phyloP scores from a whole-genome alignment of 768 basidiomycete genomes.

The Suillus clintonianus region DNA sequence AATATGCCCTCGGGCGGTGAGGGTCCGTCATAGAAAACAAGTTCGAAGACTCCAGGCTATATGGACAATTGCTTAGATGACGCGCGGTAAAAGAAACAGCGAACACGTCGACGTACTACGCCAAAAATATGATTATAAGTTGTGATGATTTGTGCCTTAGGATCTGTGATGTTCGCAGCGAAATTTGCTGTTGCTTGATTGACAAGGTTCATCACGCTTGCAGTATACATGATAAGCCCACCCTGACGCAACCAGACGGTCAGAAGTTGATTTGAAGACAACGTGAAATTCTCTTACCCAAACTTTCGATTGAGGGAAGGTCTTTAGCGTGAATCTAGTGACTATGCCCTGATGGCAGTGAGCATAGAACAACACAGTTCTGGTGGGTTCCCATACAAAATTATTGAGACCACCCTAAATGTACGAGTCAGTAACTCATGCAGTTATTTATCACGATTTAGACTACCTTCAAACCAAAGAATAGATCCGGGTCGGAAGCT shows the following conservation, averaged over 20 bases:
- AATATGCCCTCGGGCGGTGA: conserved; percentile 17
- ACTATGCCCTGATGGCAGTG: conserved; percentile 46
- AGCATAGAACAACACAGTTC: conserved; percentile 36
- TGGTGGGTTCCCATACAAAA: conserved; percentile 33
- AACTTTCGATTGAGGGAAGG: conserved; percentile 55
- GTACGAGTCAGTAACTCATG: background rate
- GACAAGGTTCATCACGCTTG: background rate
- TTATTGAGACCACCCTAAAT: conserved; percentile 62
- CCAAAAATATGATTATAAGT: conserved; percentile 41
- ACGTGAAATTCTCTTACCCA: conserved; percentile 44
- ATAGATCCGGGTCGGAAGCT: conserved; percentile 34
- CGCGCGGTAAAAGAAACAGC: conserved; percentile 44
- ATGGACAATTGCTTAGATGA: background rate
- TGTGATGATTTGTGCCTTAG: conserved; percentile 36
- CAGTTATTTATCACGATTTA: background rate
- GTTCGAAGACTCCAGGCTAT: conserved; percentile 20
- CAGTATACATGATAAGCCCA: conserved; percentile 9
- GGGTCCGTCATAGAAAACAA: conserved; percentile 59
- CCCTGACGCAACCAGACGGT: background rate
- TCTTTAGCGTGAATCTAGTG: conserved; percentile 53
- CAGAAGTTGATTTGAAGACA: background rate
- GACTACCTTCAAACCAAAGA: conserved; percentile 40
- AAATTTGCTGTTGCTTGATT: conserved; percentile 8
- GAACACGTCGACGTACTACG: conserved; percentile 17
- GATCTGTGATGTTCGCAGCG: conserved; percentile 4